These are phyloP conservation scores for Truncatella angustata DNA, from an alignment of 2,329 filamentous ascomycete species.

Conservation along the genomic window DNA sequence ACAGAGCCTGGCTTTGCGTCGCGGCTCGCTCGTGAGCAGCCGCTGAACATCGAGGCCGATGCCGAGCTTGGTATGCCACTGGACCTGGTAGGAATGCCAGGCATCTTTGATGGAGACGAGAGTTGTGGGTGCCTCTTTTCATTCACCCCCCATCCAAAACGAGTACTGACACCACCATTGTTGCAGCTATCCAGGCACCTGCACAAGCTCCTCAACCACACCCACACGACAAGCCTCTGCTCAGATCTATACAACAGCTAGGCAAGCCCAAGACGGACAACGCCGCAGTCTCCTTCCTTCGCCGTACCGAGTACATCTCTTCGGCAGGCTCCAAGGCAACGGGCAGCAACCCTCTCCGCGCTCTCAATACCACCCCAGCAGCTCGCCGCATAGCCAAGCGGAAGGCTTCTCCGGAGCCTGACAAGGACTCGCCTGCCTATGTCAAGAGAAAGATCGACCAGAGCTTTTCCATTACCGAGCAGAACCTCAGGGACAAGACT, in stretches of 20 bases:
- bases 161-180: too few species aligned
- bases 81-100: slow-evolving; percentile 90
- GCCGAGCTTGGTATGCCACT: slow-evolving; percentile 97
- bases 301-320: slow-evolving; percentile 93
- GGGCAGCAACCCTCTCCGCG: slow-evolving; percentile 49
- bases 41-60: slow-evolving; percentile 94
- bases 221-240: slow-evolving; percentile 78
- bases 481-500: slow-evolving; percentile 52
- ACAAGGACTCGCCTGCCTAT: slow-evolving; percentile 61
- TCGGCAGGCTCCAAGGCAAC: slow-evolving; percentile 49
- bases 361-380: slow-evolving; percentile 38
- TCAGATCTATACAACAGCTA: slow-evolving; percentile 79
- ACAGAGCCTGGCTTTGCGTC: slow-evolving; percentile 89
- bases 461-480: slow-evolving; percentile 54
- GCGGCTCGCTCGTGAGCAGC: slow-evolving; percentile 84
- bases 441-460: slow-evolving; percentile 68
- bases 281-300: slow-evolving; percentile 85
- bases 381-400: slow-evolving; percentile 43
- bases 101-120: slow-evolving; percentile 93
- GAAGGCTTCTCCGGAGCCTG: slow-evolving; percentile 57
- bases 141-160: too few species aligned
- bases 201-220: slow-evolving; percentile 70
- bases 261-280: slow-evolving; percentile 79
- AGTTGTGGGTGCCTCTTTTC: slow-evolving; percentile 63
- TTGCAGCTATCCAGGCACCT: slow-evolving; percentile 76